Evolutionary conservation across 371 early-diverging fungal genomes (phyloP).

Genomic region (Mucor irregularis): DNA sequence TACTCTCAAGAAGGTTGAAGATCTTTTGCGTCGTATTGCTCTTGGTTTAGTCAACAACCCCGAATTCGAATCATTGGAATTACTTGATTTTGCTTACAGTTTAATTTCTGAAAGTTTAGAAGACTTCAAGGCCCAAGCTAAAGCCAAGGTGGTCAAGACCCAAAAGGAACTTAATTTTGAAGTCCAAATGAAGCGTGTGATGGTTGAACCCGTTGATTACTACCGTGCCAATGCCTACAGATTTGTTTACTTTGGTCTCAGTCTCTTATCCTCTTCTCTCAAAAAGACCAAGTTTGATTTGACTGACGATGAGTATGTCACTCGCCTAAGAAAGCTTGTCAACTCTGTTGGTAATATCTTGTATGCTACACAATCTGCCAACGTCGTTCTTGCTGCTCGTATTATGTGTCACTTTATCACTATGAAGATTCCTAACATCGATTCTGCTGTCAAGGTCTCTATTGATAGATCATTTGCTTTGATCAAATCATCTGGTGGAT

Average conservation of each 20-base stretch:
- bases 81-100: constrained; percentile 80
- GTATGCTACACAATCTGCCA: constrained; percentile 75
- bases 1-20: constrained; percentile 75
- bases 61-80: constrained; percentile 61
- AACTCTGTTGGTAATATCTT: constrained; percentile 77
- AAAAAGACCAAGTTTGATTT: constrained; percentile 69
- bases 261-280: constrained; percentile 68
- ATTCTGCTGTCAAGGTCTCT: constrained; percentile 66
- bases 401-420: constrained; percentile 68
- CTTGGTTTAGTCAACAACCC: constrained; percentile 80
- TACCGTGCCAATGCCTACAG: constrained; percentile 81
- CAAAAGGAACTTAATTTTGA: constrained; percentile 65
- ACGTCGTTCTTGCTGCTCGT: constrained; percentile 70
- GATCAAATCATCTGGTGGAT: constrained; percentile 64
- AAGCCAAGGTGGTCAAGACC: constrained; percentile 48
- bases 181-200: constrained; percentile 71
- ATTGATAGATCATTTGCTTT: constrained; percentile 77
- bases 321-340: constrained; percentile 80
- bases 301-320: constrained; percentile 50
- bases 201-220: constrained; percentile 54
- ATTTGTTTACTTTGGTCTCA: constrained; percentile 92
- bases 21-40: constrained; percentile 73
- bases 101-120: constrained; percentile 84
- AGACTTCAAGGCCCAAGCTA: constrained; percentile 45
- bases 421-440: constrained; percentile 70